Percentiles rank a stretch among this genome's conserved stretches.
phyloP scores from a whole-genome alignment of 1,139 yeast genomes.

The Yamadazyma conglobata region DNA sequence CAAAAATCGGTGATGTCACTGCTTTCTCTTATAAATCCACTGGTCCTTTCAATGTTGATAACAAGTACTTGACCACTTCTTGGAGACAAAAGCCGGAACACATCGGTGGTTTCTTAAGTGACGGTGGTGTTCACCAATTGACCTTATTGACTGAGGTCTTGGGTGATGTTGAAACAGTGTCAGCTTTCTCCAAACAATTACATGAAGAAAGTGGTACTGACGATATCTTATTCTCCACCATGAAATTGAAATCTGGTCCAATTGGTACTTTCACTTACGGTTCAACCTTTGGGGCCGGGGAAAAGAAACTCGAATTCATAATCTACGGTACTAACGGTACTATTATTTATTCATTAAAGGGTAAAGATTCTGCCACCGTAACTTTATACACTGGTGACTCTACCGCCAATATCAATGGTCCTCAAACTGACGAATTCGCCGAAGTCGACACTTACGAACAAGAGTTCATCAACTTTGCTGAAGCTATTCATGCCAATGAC shows the following conservation, averaged over 20 bases:
- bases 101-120: conserved; percentile 85
- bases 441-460: conserved; percentile 50
- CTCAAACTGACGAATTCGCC: conserved; percentile 50
- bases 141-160: conserved; percentile 81
- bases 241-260: conserved; percentile 57
- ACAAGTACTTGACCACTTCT: conserved; percentile 64
- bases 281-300: conserved; percentile 84
- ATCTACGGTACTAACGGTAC: conserved; percentile 81
- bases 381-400: conserved; percentile 47
- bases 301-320: conserved; percentile 60
- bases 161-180: conserved; percentile 65
- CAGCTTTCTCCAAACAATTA: conserved; percentile 74
- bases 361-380: conserved; percentile 44
- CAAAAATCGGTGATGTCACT: conserved; percentile 70
- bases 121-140: conserved; percentile 94
- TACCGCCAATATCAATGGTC: conserved; percentile 39
- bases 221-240: conserved; percentile 71
- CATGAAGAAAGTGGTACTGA: conserved; percentile 74
- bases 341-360: conserved; percentile 59
- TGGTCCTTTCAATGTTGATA: conserved; percentile 66
- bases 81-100: conserved; percentile 93
- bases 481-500: conserved; percentile 64
- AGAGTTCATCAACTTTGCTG: conserved; percentile 73
- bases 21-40: conserved; percentile 80
- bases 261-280: conserved; percentile 91